Evolutionary conservation across 2,329 filamentous ascomycete species (phyloP), one percentile per base, ranked within the genome.

Genomic region (Claviceps spartinae): DNA sequence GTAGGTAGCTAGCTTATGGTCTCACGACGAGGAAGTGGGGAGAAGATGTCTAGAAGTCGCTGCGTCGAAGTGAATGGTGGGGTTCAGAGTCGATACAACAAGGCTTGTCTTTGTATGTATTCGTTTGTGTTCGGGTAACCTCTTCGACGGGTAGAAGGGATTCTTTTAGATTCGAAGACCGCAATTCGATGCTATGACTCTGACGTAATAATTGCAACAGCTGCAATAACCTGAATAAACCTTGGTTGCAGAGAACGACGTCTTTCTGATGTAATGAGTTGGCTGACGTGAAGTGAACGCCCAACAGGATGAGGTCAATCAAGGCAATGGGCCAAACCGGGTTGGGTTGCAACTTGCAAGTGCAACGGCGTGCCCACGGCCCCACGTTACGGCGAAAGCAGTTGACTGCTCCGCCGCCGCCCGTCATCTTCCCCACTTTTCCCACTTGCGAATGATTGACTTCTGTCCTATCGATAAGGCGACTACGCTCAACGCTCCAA

Each of bases 401-500:
- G 24, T 26, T 26, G 5, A 26, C 24, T 26, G 26, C 26, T 2
- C 22, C 22, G 22, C 22, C 22, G 22, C 24, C 24, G 24, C 24
- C 30, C 30, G 30, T 34, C 30, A 34, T 34, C 30, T 34, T 34
- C 30, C 4, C 30, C 30, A 34, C 30, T 11, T 34, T 34, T 34
- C 9, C 30, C 30, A 11, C 9, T 34, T 34, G 30, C 30, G 26
- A 8, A 30, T 30, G 26, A 30, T 30, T 9, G 8, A 11, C 42
- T n/a, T 14, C 24, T 16, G 1, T n/a, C 45, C 48, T 52, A 52
- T 52, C 50, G 50, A 52, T 52, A 52, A 52, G 37, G 5, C 50
- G 20, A 7, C 44, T 18, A 36, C 47, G 36, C 49, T 51, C 40
- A 49, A 46, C 26, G 5, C 37, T 20, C 36, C 37, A 48, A 48